Evolutionary conservation across 2,329 filamentous ascomycete genomes (phyloP).

Genomic region (Nemania sp.): DNA sequence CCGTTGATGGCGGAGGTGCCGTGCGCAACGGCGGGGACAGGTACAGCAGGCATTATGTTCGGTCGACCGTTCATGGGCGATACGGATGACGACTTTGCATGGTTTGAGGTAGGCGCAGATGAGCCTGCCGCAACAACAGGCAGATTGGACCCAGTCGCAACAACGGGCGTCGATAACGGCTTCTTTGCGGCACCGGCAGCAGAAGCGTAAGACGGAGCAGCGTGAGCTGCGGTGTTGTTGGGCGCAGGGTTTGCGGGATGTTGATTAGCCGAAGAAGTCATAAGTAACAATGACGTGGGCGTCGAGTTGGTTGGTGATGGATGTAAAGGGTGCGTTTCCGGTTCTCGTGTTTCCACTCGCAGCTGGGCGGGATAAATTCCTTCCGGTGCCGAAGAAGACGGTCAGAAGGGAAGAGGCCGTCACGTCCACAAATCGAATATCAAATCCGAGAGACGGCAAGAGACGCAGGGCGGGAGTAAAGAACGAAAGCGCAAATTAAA

Average conservation of each 20-base stretch:
- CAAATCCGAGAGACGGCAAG: constrained; percentile 37
- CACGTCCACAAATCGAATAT: constrained; percentile 35
- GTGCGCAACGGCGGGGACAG: constrained; percentile 67
- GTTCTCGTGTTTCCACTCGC: constrained; percentile 26
- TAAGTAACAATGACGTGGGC: constrained; percentile 49
- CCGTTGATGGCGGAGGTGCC: constrained; percentile 72
- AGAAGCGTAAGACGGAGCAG: constrained; percentile 68
- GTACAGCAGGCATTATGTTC: constrained; percentile 71
- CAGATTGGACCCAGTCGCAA: constrained; percentile 61
- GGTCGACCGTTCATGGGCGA: constrained; percentile 86
- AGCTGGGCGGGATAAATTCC: constrained; percentile 27
- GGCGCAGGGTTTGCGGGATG: constrained; percentile 61
- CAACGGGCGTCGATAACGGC: constrained; percentile 62
- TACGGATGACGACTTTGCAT: constrained; percentile 68
- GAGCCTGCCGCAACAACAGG: constrained; percentile 61
- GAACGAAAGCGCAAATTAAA: constrained; percentile 28
- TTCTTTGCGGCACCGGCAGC: constrained; percentile 68
- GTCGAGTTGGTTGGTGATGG: constrained; percentile 12
- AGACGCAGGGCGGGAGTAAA: constrained; percentile 27
- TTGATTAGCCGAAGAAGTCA: constrained; percentile 65
- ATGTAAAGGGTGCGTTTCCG: neutral
- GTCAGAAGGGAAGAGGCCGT: constrained; percentile 31
- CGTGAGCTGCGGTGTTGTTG: constrained; percentile 59
- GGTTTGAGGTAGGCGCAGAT: constrained; percentile 57
- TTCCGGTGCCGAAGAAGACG: constrained; percentile 20